phyloP scores from a whole-genome alignment of 2,329 filamentous ascomycete species.

The Penicillium crustosum region DNA sequence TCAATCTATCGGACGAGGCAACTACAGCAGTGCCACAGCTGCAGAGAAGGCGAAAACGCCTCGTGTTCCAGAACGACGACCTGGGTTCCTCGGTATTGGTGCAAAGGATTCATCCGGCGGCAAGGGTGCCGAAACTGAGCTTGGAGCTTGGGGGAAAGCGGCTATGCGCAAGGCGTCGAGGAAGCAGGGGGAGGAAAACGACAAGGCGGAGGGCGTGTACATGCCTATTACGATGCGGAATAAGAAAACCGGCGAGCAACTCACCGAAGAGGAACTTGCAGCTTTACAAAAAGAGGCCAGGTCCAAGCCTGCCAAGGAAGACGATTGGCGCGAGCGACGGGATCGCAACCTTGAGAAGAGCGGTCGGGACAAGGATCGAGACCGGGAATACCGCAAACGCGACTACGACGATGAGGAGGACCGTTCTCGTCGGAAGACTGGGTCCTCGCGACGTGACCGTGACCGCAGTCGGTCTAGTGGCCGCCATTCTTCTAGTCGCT shows the following conservation, averaged over 20 bases:
- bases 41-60: constrained; percentile 56
- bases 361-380: constrained; percentile 38
- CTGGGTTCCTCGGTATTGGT: constrained; percentile 82
- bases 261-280: constrained; percentile 63
- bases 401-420: constrained; percentile 37
- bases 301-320: constrained; percentile 42
- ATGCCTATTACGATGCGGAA: constrained; percentile 63
- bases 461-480: constrained; percentile 39
- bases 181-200: constrained; percentile 53
- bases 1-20: constrained; percentile 57
- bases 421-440: constrained; percentile 40
- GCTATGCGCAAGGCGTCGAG: constrained; percentile 57
- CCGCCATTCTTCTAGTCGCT: constrained; percentile 36
- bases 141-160: constrained; percentile 75
- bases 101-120: constrained; percentile 71
- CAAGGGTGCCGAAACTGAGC: constrained; percentile 61
- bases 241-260: constrained; percentile 61
- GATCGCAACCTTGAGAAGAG: constrained; percentile 46
- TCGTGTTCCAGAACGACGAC: constrained; percentile 66
- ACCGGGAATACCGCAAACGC: constrained; percentile 36
- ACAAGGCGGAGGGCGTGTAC: constrained; percentile 52
- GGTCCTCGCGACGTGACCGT: constrained; percentile 40
- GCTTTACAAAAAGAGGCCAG: constrained; percentile 52
- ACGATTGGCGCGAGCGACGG: constrained; percentile 48
- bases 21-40: constrained; percentile 45